Evolutionary conservation across 805 yeast species (phyloP).

Genomic region (Wickerhamiella azymoides): DNA sequence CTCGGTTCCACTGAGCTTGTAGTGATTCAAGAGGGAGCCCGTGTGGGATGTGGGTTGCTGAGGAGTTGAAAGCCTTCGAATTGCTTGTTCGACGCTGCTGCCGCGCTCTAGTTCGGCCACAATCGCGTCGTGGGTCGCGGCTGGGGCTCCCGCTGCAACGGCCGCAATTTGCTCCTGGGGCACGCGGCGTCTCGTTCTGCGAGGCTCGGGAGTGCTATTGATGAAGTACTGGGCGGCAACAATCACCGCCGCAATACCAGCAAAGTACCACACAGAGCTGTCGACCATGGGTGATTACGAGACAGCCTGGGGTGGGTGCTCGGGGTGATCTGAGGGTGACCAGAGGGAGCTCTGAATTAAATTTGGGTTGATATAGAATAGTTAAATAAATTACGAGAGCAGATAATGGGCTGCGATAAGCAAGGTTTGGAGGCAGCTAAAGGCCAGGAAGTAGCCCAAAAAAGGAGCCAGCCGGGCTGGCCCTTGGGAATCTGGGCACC

Average conservation of each 20-base stretch:
- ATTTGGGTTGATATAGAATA: too few relatives aligned
- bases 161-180: conserved; percentile 57
- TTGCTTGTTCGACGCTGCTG: conserved; percentile 59
- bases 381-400: neutral
- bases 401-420: too few relatives aligned
- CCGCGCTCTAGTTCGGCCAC: conserved; percentile 57
- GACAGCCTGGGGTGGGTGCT: too few relatives aligned
- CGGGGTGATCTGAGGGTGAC: too few relatives aligned
- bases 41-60: neutral
- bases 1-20: conserved; percentile 7
- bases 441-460: too few relatives aligned
- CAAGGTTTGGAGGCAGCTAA: too few relatives aligned
- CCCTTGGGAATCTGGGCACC: too few relatives aligned
- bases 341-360: neutral
- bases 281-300: conserved; percentile 15
- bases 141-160: conserved; percentile 73
- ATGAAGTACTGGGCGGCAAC: conserved; percentile 14
- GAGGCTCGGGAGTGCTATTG: neutral
- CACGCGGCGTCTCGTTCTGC: conserved; percentile 14
- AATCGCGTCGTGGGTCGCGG: conserved; percentile 53
- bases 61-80: conserved; percentile 35
- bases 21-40: conserved; percentile 4
- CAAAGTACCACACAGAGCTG: conserved; percentile 15
- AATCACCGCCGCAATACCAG: conserved; percentile 15
- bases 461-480: too few relatives aligned